Evolutionary conservation across 1,284 basidiomycete species (phyloP).

Genomic region (Boletellus deceptivus): DNA sequence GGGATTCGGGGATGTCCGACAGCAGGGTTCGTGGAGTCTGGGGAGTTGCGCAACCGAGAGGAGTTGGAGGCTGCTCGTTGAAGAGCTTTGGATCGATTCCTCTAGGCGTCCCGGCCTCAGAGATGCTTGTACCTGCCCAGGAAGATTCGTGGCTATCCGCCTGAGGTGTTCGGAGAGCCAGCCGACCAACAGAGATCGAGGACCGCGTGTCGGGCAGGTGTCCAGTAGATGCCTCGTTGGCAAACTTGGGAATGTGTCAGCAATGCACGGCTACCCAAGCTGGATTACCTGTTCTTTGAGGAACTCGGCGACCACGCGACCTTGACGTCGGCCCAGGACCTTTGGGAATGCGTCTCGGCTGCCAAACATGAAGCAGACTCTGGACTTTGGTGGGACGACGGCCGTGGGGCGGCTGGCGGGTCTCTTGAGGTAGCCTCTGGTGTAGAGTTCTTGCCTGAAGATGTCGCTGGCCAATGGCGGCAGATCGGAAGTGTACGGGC

Average conservation of each 20-base stretch:
- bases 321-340: slow-evolving; percentile 20
- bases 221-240: neutral
- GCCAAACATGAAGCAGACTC: neutral
- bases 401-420: slow-evolving; percentile 14
- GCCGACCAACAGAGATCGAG: too few relatives aligned
- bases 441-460: slow-evolving; percentile 34
- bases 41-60: too few relatives aligned
- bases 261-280: neutral
- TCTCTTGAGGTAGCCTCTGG: slow-evolving; percentile 26
- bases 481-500: slow-evolving; percentile 10
- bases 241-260: slow-evolving; percentile 14
- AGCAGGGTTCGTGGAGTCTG: too few relatives aligned
- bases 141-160: too few relatives aligned
- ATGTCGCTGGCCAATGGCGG: slow-evolving; percentile 30
- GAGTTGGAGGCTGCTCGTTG: too few relatives aligned
- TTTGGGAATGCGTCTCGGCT: slow-evolving; percentile 10
- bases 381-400: slow-evolving; percentile 3
- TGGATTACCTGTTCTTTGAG: slow-evolving; percentile 17
- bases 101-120: too few relatives aligned
- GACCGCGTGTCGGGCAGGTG: neutral
- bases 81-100: too few relatives aligned
- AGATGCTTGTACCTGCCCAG: too few relatives aligned
- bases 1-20: too few relatives aligned
- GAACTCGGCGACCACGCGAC: slow-evolving; percentile 13
- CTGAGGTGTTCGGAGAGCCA: too few relatives aligned